Percentiles rank a stretch among this genome's conserved stretches.
These are phyloP conservation scores for Boletus pseudo-olivaceus DNA, from an alignment of 768 basidiomycete species.

Conservation along the genomic window DNA sequence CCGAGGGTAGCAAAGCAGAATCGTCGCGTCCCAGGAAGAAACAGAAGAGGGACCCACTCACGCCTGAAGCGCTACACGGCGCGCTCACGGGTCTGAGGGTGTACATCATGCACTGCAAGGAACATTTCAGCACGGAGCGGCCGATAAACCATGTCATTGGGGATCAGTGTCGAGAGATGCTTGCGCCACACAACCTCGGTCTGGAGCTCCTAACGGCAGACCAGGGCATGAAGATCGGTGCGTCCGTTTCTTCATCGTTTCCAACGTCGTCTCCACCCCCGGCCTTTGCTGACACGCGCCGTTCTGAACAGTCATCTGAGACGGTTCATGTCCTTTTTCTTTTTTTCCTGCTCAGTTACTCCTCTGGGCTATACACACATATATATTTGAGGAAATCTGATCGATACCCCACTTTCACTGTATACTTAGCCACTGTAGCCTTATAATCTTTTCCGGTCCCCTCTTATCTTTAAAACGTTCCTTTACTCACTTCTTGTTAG, in stretches of 20 bases:
- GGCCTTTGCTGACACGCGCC: background rate
- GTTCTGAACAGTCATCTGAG: conserved; percentile 36
- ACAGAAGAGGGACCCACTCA: conserved; percentile 35
- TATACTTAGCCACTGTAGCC: conserved; percentile 41
- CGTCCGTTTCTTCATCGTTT: conserved; percentile 25
- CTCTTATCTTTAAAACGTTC: too few species aligned
- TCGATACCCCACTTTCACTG: conserved; percentile 24
- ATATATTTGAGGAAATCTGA: conserved; percentile 8
- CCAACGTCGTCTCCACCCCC: background rate
- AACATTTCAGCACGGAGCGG: conserved; percentile 49
- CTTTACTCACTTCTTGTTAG: too few species aligned
- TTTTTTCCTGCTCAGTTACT: background rate
- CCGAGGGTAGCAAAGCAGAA: conserved; percentile 17
- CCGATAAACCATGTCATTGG: conserved; percentile 67
- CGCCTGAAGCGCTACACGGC: conserved; percentile 45
- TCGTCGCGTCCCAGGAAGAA: conserved; percentile 32
- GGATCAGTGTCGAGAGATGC: conserved; percentile 64
- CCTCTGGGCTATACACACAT: background rate
- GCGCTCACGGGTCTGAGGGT: conserved; percentile 59
- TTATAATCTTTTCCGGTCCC: background rate
- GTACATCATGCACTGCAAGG: conserved; percentile 89
- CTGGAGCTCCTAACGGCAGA: conserved; percentile 65
- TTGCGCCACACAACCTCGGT: conserved; percentile 62
- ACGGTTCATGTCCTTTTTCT: background rate
- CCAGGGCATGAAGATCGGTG: conserved; percentile 82